Percentiles rank a stretch among this genome's conserved stretches.
Evolutionary conservation across 2,329 filamentous ascomycete species (phyloP).

Genomic region (Fusarium lyarnte): DNA sequence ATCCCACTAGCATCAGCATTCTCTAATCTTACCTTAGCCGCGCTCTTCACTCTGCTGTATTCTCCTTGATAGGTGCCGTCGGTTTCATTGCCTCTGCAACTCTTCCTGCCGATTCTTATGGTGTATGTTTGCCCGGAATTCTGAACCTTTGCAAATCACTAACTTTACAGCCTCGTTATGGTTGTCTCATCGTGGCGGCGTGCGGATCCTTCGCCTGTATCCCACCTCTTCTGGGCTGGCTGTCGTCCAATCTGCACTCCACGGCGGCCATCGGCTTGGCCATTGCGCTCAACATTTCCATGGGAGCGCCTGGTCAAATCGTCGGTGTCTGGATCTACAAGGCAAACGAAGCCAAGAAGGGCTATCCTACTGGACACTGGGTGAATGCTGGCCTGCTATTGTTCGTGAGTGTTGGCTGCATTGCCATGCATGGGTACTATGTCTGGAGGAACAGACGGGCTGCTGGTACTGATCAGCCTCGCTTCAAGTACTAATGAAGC

Average conservation of each 20-base stretch:
- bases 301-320: slow-evolving; percentile 73
- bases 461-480: slow-evolving; percentile 14
- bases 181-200: slow-evolving; percentile 71
- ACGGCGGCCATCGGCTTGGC: slow-evolving; percentile 71
- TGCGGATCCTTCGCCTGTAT: slow-evolving; percentile 73
- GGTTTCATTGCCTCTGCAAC: slow-evolving; percentile 68
- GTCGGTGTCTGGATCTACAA: slow-evolving; percentile 79
- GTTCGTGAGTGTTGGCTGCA: slow-evolving; percentile 64
- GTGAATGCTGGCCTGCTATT: slow-evolving; percentile 68
- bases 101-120: slow-evolving; percentile 65
- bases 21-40: slow-evolving; percentile 32
- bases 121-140: neutral
- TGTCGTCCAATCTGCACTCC: slow-evolving; percentile 71
- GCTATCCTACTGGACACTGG: slow-evolving; percentile 76
- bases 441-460: slow-evolving; percentile 52
- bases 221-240: slow-evolving; percentile 72
- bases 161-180: slow-evolving; percentile 60
- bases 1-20: fast-evolving
- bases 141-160: fast-evolving
- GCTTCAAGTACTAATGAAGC: slow-evolving; percentile 32
- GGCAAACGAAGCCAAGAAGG: slow-evolving; percentile 63
- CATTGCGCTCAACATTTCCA: slow-evolving; percentile 72
- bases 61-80: slow-evolving; percentile 56
- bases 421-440: slow-evolving; percentile 64
- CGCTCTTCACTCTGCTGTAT: slow-evolving; percentile 52